Evolutionary conservation across 2,329 filamentous ascomycete species (phyloP).

Genomic region (Geoglossum cookeanum): DNA sequence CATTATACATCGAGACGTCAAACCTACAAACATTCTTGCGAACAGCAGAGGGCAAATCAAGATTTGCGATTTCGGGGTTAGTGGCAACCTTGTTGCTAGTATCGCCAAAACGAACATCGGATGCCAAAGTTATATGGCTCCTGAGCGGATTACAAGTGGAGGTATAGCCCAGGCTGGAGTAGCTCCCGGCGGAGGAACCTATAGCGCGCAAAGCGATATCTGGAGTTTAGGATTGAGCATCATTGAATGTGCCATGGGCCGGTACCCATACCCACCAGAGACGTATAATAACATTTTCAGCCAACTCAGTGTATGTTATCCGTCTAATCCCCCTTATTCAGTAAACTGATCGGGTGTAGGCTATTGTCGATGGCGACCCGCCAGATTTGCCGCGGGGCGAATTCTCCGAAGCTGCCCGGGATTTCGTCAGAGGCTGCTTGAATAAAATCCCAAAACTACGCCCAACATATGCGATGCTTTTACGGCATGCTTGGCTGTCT

Average conservation of each 20-base stretch:
- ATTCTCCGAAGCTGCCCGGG: slow-evolving; percentile 61
- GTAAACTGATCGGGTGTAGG: slow-evolving; percentile 32
- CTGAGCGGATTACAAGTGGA: slow-evolving; percentile 81
- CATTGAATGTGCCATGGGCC: slow-evolving; percentile 86
- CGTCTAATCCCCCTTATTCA: neutral
- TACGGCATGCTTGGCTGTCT: slow-evolving; percentile 77
- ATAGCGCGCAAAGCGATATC: slow-evolving; percentile 94
- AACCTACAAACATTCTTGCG: slow-evolving; percentile 93
- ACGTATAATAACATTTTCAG: slow-evolving; percentile 98
- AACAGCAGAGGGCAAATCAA: slow-evolving; percentile 86
- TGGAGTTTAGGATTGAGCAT: slow-evolving; percentile 91
- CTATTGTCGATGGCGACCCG: slow-evolving; percentile 93
- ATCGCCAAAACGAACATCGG: slow-evolving; percentile 98
- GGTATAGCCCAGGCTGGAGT: slow-evolving; percentile 53
- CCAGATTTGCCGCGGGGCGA: slow-evolving; percentile 62
- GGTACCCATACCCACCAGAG: slow-evolving; percentile 91
- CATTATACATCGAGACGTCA: slow-evolving; percentile 96
- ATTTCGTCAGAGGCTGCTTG: slow-evolving; percentile 77
- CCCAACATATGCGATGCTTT: slow-evolving; percentile 81
- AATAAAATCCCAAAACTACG: slow-evolving; percentile 83
- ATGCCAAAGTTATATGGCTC: slow-evolving; percentile 98
- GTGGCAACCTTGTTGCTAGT: slow-evolving; percentile 86
- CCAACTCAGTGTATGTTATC: slow-evolving; percentile 67
- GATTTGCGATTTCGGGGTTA: slow-evolving; percentile 96
- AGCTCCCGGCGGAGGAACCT: slow-evolving; percentile 58